A percentile compares a stretch with the other conserved stretches of the same genome.
phyloP scores from a whole-genome alignment of 345 rosid genomes.

The Dipteronia dyeriana region DNA sequence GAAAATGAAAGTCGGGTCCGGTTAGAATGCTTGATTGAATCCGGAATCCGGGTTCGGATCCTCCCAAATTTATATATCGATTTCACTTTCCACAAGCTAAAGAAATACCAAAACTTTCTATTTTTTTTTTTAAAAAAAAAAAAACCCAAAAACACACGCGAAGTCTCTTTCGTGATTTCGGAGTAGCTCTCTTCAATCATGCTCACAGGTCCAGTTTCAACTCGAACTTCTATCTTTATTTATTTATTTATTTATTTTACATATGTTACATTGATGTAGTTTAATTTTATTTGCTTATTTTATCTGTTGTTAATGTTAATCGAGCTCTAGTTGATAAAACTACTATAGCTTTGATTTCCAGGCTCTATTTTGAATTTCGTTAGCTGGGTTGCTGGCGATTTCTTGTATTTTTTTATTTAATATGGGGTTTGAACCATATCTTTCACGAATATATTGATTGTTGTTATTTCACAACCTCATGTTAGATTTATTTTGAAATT shows the following conservation, averaged over 20 bases:
- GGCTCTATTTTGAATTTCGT: conserved; percentile 10
- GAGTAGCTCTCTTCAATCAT: conserved; percentile 40
- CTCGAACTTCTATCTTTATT: not conserved
- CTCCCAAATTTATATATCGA: not conserved
- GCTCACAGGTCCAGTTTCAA: conserved; percentile 50
- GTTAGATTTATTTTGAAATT: conserved; percentile 12
- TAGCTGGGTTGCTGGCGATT: conserved; percentile 20
- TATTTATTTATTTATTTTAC: not conserved
- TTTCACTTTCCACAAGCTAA: conserved; percentile 65
- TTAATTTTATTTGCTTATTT: conserved; percentile 1
- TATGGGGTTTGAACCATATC: not conserved
- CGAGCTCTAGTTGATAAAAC: conserved; percentile 10
- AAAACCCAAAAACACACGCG: not conserved
- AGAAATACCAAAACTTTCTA: not conserved
- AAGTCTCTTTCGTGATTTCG: not conserved
- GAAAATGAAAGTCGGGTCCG: not conserved
- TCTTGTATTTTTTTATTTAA: not conserved
- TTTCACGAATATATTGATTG: not conserved
- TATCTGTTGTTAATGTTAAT: not conserved
- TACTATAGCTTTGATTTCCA: conserved; percentile 12
- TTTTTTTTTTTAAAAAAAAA: not conserved
- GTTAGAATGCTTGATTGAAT: not conserved
- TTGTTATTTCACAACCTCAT: not conserved
- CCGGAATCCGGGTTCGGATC: not conserved
- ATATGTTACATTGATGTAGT: not conserved